Conservation (phyloP, 1,284 basidiomycete species). For the Cerioporus squamosus region DNA sequence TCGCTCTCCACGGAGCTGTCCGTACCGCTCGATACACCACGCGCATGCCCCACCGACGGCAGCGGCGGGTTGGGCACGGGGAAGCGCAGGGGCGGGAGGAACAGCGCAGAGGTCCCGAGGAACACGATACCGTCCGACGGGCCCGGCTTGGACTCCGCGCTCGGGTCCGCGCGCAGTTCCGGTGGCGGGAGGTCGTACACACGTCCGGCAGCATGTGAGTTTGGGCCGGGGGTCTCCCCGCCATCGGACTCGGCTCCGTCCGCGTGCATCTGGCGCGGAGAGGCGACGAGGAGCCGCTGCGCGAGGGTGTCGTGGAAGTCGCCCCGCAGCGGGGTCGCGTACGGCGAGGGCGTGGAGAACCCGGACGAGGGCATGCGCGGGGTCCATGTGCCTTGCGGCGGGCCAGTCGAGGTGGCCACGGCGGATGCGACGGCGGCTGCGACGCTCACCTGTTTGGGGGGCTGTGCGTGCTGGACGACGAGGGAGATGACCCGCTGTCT, state of each 20-base stretch:
- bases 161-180: conserved; percentile 42
- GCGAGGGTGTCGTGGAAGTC: conserved; percentile 53
- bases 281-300: conserved; percentile 51
- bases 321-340: conserved; percentile 38
- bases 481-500: conserved; percentile 50
- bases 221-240: conserved; percentile 28
- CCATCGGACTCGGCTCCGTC: conserved; percentile 34
- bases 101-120: conserved; percentile 57
- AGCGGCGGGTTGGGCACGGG: conserved; percentile 2
- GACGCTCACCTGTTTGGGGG: conserved; percentile 32
- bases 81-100: conserved; percentile 41
- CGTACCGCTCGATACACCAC: conserved; percentile 24
- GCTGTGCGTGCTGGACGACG: conserved; percentile 66
- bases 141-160: conserved; percentile 7
- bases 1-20: conserved; percentile 32
- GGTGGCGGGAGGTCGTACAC: conserved; percentile 47
- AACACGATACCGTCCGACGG: conserved; percentile 42
- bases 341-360: conserved; percentile 52
- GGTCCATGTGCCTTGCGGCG: conserved; percentile 41
- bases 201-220: conserved; percentile 23
- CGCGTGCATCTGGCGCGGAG: conserved; percentile 32
- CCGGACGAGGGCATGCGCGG: conserved; percentile 49
- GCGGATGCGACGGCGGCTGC: conserved; percentile 25
- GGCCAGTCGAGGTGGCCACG: conserved; percentile 19
- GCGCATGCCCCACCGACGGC: conserved; percentile 13